Base-by-base conservation (phyloP, 2,329 filamentous ascomycete species). In the Colletotrichum sp. region DNA sequence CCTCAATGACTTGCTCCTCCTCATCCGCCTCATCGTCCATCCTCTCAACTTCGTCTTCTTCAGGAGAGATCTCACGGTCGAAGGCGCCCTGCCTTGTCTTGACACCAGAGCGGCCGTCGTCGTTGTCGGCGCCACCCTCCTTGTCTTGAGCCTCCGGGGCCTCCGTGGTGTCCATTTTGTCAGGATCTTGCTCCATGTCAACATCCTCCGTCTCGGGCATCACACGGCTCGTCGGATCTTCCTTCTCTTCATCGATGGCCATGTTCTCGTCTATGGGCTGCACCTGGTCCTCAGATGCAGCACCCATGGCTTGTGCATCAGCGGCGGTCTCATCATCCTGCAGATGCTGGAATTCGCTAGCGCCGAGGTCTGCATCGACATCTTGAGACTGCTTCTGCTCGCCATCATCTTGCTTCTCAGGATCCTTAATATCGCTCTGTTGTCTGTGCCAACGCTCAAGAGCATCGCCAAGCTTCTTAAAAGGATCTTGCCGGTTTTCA, bases 381-480 rank as follows among this genome's bases (percentile, higher is more conserved):
- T 86, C 85, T 59, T 87, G 83, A 57, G 89, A 84, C 49, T 86
- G 86, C 78, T 91, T 85, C 36, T 90, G 88, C 25, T 89, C 85
- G 15, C 89, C 87, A 63, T 92, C 89, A 25, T 84, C 84, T 69
- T 92, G 86, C 66, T 91, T 86, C 70, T 92, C 87, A 3, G 90
- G 86, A 74, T 94, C 90, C 82, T 91, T 88, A 80, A 99, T 99
- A 77, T 98, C 94, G 63, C 92, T 92, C 81, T 98, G 95, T 81
- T 96, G 95, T 75, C 95, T 92, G 84, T 99, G 96, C 95, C 96
- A 99, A 80, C 94, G 92, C 83, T 99, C 96, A 36, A 99, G 89
- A 8, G 95, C 94, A 86, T 99, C 96, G 27, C 97, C 97, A 34
- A 99, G 91, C 82, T 98, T 98, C 86, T 97, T 97, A 89, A 98